phyloP scores from a whole-genome alignment of 345 rosid genomes.

The Eucalyptus erythrocorys region DNA sequence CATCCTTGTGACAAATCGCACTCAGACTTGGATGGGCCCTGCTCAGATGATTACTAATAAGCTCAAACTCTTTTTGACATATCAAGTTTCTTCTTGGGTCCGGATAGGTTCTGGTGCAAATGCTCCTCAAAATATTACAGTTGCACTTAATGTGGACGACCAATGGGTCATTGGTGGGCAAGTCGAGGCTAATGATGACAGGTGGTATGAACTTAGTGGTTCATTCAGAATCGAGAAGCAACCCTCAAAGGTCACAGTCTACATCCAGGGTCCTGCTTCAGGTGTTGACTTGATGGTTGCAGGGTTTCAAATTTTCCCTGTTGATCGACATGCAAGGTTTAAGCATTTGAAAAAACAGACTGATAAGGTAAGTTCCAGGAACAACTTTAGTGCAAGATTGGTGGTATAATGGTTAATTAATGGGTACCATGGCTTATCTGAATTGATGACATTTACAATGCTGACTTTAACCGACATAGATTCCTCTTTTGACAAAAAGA shows the following conservation, averaged over 20 bases:
- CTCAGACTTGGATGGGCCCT: slow-evolving; percentile 98
- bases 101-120: slow-evolving; percentile 48
- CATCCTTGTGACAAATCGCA: slow-evolving; percentile 62
- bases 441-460: background rate
- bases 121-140: slow-evolving; percentile 60
- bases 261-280: background rate
- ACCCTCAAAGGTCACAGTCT: background rate
- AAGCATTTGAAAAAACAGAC: background rate
- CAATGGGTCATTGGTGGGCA: background rate
- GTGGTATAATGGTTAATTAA: background rate
- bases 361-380: background rate
- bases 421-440: background rate
- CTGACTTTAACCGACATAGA: background rate
- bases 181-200: background rate
- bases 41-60: slow-evolving; percentile 81
- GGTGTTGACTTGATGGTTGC: background rate
- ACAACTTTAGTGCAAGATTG: background rate
- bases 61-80: slow-evolving; percentile 66
- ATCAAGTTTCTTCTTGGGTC: slow-evolving; percentile 94
- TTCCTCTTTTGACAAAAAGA: background rate
- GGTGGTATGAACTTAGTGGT: background rate
- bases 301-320: background rate
- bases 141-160: background rate
- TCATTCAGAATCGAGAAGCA: background rate
- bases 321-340: background rate